Conservation (phyloP, 2,329 filamentous ascomycete species). For the Fulvia fulva region DNA sequence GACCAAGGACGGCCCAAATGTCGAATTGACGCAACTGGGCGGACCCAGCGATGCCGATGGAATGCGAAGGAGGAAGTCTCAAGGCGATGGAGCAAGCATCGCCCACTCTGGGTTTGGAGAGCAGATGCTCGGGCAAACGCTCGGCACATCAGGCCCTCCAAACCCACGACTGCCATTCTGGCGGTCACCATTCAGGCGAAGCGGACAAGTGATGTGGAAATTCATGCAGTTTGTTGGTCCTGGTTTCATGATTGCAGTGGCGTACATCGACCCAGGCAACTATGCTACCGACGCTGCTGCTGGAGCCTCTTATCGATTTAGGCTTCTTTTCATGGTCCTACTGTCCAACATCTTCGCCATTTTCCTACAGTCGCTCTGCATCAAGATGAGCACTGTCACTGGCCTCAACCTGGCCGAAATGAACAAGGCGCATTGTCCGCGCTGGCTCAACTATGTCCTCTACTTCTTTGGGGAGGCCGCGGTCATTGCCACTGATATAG, state of each 20-base stretch:
- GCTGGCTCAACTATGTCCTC: slow-evolving; percentile 52
- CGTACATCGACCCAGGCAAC: slow-evolving; percentile 55
- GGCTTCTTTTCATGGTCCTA: slow-evolving; percentile 64
- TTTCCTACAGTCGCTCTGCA: slow-evolving; percentile 63
- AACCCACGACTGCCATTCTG: slow-evolving; percentile 20
- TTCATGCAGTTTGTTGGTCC: slow-evolving; percentile 60
- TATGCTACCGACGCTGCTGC: slow-evolving; percentile 68
- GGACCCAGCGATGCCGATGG: slow-evolving; percentile 13
- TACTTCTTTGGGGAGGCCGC: slow-evolving; percentile 55
- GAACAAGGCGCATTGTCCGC: slow-evolving; percentile 47
- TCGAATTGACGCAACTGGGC: slow-evolving; percentile 19
- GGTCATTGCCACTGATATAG: slow-evolving; percentile 58
- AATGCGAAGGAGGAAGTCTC: slow-evolving; percentile 1
- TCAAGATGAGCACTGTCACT: slow-evolving; percentile 53
- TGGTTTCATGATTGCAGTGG: slow-evolving; percentile 58
- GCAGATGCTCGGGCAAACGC: slow-evolving; percentile 24
- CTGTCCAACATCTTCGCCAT: slow-evolving; percentile 69
- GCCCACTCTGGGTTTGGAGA: slow-evolving; percentile 21
- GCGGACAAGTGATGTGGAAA: slow-evolving; percentile 33
- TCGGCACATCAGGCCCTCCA: slow-evolving; percentile 14
- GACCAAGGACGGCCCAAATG: slow-evolving; percentile 28
- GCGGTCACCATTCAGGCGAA: slow-evolving; percentile 18
- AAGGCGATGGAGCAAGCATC: slow-evolving; percentile 22
- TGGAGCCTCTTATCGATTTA: slow-evolving; percentile 62
- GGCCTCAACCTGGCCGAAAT: slow-evolving; percentile 49